Evolutionary conservation across 176 grass and related monocot species (phyloP).

Genomic region (Musa acuminata): DNA sequence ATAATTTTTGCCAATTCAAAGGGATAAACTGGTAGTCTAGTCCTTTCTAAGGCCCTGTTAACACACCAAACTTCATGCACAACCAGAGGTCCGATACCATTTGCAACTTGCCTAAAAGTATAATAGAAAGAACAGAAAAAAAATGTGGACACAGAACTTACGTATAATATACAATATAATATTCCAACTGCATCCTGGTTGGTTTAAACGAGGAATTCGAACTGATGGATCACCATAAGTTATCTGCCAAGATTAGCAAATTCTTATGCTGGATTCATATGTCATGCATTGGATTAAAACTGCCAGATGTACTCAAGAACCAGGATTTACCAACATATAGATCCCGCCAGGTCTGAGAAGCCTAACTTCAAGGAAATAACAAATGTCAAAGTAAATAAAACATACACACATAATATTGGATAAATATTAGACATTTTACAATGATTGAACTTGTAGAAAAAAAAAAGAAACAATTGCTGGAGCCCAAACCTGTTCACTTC

Average conservation of each 20-base stretch:
- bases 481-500: slow-evolving; percentile 67
- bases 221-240: slow-evolving; percentile 85
- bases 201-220: slow-evolving; percentile 51
- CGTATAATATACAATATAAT: slow-evolving; percentile 46
- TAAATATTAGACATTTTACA: slow-evolving; percentile 8
- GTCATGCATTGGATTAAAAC: neutral
- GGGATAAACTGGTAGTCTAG: too few relatives aligned
- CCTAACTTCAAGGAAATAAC: slow-evolving; percentile 28
- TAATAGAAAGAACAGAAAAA: neutral
- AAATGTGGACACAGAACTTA: slow-evolving; percentile 16
- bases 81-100: neutral
- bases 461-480: slow-evolving; percentile 22
- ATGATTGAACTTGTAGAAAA: slow-evolving; percentile 7
- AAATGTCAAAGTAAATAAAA: slow-evolving; percentile 5
- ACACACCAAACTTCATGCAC: too few relatives aligned
- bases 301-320: neutral
- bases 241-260: slow-evolving; percentile 45
- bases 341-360: slow-evolving; percentile 55
- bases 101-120: neutral
- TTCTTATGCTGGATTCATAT: neutral
- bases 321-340: slow-evolving; percentile 72
- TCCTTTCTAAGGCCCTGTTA: too few relatives aligned
- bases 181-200: slow-evolving; percentile 38
- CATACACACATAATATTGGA: neutral
- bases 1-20: too few relatives aligned